A percentile compares a stretch with the other conserved stretches of the same genome.
phyloP scores from a whole-genome alignment of 2,329 filamentous ascomycete species.

The Hymenoscyphus albidus region DNA sequence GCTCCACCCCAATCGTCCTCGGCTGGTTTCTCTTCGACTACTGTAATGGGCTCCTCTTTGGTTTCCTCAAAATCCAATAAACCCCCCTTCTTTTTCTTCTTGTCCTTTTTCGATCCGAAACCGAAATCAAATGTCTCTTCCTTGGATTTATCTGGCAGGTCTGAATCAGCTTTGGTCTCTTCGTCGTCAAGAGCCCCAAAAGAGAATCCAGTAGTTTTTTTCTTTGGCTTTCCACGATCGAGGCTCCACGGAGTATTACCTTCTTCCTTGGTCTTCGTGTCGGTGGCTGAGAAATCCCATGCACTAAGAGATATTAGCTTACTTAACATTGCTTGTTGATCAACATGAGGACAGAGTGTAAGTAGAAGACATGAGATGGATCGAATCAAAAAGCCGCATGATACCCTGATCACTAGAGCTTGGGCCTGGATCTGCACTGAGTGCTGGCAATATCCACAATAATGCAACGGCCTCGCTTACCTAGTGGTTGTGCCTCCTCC shows the following conservation, averaged over 20 bases:
- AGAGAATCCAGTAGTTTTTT: constrained; percentile 45
- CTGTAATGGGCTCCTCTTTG: constrained; percentile 26
- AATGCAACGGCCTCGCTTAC: constrained; percentile 15
- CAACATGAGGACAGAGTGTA: neutral
- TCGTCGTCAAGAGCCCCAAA: constrained; percentile 48
- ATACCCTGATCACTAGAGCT: neutral
- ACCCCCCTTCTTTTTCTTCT: constrained; percentile 43
- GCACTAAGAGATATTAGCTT: constrained; percentile 17
- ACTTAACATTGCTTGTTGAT: neutral
- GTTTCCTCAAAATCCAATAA: constrained; percentile 25
- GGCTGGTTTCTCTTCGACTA: constrained; percentile 26
- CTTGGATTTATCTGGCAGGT: constrained; percentile 33
- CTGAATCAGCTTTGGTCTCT: constrained; percentile 31
- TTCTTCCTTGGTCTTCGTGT: constrained; percentile 41
- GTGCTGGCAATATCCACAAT: constrained; percentile 4
- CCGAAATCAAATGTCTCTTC: constrained; percentile 39
- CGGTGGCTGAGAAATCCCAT: constrained; percentile 32
- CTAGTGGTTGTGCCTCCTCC: constrained; percentile 22
- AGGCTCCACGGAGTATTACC: constrained; percentile 49
- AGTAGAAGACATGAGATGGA: neutral
- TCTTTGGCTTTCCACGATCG: constrained; percentile 48
- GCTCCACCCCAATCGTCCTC: constrained; percentile 48
- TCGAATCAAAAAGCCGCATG: neutral
- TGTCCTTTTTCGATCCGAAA: constrained; percentile 41
- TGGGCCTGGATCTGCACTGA: neutral